Evolutionary conservation across 208 protist genomes (phyloP).

Genomic region (Tritrichomonas foetus): DNA sequence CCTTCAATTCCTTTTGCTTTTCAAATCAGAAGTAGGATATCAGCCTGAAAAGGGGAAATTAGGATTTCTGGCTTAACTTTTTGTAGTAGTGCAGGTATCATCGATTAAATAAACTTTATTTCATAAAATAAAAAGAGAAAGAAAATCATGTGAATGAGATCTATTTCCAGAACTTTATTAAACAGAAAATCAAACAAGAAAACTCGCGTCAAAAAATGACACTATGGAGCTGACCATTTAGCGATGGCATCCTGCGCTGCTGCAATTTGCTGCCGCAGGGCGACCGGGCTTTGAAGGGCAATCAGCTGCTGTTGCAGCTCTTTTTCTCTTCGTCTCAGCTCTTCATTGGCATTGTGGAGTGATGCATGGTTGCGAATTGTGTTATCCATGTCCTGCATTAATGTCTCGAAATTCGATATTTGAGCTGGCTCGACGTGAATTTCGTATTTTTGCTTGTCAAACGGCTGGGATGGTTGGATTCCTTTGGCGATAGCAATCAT

Average conservation of each 20-base stretch:
- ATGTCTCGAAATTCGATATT: neutral
- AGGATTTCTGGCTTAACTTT: too few relatives aligned
- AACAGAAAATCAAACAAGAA: too few relatives aligned
- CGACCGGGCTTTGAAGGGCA: neutral
- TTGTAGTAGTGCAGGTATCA: too few relatives aligned
- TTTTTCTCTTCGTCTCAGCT: neutral
- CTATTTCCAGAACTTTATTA: too few relatives aligned
- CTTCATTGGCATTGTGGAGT: neutral
- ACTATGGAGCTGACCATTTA: too few relatives aligned
- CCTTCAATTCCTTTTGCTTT: too few relatives aligned
- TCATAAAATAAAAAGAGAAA: too few relatives aligned
- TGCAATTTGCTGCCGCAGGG: neutral
- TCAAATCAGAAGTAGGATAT: too few relatives aligned
- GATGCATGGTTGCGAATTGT: neutral
- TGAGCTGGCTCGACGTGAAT: neutral
- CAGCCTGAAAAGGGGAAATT: too few relatives aligned
- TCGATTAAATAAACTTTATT: too few relatives aligned
- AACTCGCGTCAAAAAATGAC: too few relatives aligned
- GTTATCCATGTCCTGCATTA: neutral
- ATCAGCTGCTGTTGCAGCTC: neutral
- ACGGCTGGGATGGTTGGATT: neutral
- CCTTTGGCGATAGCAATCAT: neutral
- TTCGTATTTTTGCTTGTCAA: neutral
- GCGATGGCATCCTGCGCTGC: neutral
- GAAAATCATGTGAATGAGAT: too few relatives aligned